Base-by-base conservation (phyloP, 1,139 yeast genomes). In the Saccharomyces hybrid region DNA sequence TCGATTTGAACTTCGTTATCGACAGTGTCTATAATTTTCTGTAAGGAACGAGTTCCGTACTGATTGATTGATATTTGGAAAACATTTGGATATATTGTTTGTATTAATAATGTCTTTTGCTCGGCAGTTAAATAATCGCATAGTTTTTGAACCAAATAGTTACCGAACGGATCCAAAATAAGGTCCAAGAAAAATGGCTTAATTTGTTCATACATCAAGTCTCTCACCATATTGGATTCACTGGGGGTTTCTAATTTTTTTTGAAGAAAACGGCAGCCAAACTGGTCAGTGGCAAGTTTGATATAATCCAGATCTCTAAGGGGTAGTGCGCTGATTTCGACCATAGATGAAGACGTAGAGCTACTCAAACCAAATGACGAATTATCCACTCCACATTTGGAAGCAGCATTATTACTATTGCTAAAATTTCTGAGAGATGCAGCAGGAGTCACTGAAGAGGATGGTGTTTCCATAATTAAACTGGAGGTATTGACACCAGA, bases 131-230 rank as follows among this genome's bases (percentile, higher is more conserved):
- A 84, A 61, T 82, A 81, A 65, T 91, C 95, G 62, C 95, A 79
- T 58, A 93, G 76, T 70, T 91, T 93, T 71, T 93, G 99, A 62
- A 95, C 82, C 65, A 93, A 76, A 66, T 93, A 93, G 70, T 93
- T 93, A 25, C 99, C 99, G 73, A 93, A 93, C 3, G 98, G 97
- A 68, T 93, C 98, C 51, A 88, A 78, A 89, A 93, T 91, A 61
- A 93, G 76, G 67, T 88, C 95, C 51, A 88, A 82, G 57, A 90
- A 84, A 63, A 85, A 87, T 44, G 82, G 77, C 60, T 84, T 81
- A 51, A 91, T 86, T 67, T 91, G 96, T 56, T 82, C 82, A 71
- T 89, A 93, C 56, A 93, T 88, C 47, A 70, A 52, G 60, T 89
- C 96, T 54, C 72, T 60, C 9, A 67, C 69, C 42, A 57, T 52